Evolutionary conservation across 306 rosid genomes (phyloP).

Genomic region (Senna siamea): DNA sequence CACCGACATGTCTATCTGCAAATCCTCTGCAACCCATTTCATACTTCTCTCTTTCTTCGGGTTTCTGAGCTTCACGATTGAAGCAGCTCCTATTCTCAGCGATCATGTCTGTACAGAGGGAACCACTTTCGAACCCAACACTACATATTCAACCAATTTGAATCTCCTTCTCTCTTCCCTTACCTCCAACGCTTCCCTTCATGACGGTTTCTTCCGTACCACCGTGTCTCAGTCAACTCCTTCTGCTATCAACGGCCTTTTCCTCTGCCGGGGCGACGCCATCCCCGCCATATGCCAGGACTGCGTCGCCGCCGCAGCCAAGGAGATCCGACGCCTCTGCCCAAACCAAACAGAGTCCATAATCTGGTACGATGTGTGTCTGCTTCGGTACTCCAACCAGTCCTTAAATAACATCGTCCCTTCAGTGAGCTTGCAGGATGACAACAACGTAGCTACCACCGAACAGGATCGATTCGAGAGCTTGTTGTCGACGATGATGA

Average conservation of each 20-base stretch:
- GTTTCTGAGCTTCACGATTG: constrained; percentile 11
- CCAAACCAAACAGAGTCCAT: constrained; percentile 48
- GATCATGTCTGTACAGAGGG: background rate
- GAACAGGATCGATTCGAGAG: constrained; percentile 15
- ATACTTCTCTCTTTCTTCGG: background rate
- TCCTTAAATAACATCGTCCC: constrained; percentile 42
- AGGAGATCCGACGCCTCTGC: constrained; percentile 29
- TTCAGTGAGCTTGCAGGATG: fast-evolving
- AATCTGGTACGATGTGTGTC: constrained; percentile 56
- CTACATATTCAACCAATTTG: constrained; percentile 43
- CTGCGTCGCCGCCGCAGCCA: constrained; percentile 50
- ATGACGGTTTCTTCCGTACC: constrained; percentile 43
- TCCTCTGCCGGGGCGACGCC: constrained; percentile 66
- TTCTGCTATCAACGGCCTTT: constrained; percentile 46
- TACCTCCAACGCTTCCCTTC: constrained; percentile 47
- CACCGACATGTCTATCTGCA: no score
- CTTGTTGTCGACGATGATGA: constrained; percentile 32
- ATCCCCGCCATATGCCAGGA: constrained; percentile 35
- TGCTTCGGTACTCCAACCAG: no score
- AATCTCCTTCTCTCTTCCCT: constrained; percentile 49
- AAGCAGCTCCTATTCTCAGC: constrained; percentile 29
- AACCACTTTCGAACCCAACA: constrained; percentile 43
- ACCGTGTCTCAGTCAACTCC: no score
- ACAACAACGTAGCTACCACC: background rate
- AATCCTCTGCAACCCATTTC: no score